phyloP scores from a whole-genome alignment of 1,139 yeast genomes.

The Groenewaldozyma auringiensis region DNA sequence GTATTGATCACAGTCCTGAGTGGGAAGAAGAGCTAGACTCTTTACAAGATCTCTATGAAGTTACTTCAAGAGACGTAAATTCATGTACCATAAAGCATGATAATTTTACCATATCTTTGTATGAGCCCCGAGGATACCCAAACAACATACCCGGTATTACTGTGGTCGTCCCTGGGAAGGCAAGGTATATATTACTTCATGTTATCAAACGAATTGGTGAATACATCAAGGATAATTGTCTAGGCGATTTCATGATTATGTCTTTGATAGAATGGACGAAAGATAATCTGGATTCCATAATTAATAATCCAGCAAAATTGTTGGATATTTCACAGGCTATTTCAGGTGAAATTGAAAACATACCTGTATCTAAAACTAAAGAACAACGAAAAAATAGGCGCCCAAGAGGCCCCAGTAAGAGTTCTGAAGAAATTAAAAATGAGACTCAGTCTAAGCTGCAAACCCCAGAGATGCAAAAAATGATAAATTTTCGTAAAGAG shows the following conservation, averaged over 20 bases:
- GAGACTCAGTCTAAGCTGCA: constrained; percentile 13
- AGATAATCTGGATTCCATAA: constrained; percentile 48
- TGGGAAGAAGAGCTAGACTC: constrained; percentile 11
- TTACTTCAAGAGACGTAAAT: not conserved
- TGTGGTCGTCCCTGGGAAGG: constrained; percentile 36
- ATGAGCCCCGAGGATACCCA: constrained; percentile 26
- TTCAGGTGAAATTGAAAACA: constrained; percentile 26
- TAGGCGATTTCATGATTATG: constrained; percentile 66
- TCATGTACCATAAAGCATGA: constrained; percentile 1
- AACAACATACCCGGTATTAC: constrained; percentile 28
- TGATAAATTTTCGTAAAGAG: constrained; percentile 40
- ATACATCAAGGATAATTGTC: constrained; percentile 34
- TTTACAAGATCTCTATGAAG: constrained; percentile 6
- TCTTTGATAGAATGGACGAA: constrained; percentile 69
- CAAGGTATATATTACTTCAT: constrained; percentile 68
- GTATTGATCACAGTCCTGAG: not conserved
- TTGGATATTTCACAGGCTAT: constrained; percentile 35
- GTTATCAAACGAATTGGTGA: constrained; percentile 41
- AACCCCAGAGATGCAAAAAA: constrained; percentile 27
- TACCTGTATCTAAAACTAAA: not conserved
- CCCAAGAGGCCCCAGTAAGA: constrained; percentile 7
- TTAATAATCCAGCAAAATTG: constrained; percentile 69
- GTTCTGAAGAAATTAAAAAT: constrained; percentile 11
- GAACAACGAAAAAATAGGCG: not conserved
- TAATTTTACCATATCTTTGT: constrained; percentile 15